Evolutionary conservation across 2,329 filamentous ascomycete genomes (phyloP), one percentile per base, ranked within the genome.

Genomic region (Alternaria metachromatica): DNA sequence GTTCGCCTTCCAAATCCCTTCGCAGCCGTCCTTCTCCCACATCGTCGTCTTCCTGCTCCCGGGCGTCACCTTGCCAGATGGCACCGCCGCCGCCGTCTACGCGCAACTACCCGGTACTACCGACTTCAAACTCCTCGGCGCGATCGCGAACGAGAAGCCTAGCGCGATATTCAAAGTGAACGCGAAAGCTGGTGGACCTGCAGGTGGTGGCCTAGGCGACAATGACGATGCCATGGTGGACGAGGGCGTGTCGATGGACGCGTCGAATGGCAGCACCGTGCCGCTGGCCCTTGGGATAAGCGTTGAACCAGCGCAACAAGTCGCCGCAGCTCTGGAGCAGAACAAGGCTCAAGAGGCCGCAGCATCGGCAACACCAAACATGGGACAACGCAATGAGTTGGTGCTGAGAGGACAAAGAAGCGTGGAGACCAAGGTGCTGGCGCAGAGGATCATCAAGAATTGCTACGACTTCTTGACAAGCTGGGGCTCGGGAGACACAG

Each of bases 391-490:
- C 5, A 74, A 72, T 15, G 80, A 80, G 25, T 43, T 84, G 26
- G 80, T 83, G 0, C 70, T 78, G 21, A 56, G 78, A 71, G 58
- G 76, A 72, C 60, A 76, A 66, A 74, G 78, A 26, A 81, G 82
- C 50, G 84, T 89, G 2, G 85, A 87, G n/a, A 96, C 93, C 0
- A 89, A 92, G 68, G 83, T 93, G 3, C 85, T 99, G 23, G 96
- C 96, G 28, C 94, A 98, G 81, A 86, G 93, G 67, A 97, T 99
- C 72, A 98, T 99, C 73, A 91, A 93, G 73, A 97, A 97, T 80
- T 96, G 95, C 13, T 99, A 98, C 81, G 97, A 99, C 81, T 98
- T 97, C 79, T 84, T 99, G 61, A 89, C 95, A 4, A 92, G 93
- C 73, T 98, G 97, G 84, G 92, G 91, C 0, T 87, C 91, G 49